A percentile compares a stretch with the other conserved stretches of the same genome.
Conservation (phyloP, 768 basidiomycete species). For the Chlorophyllum brunneum region DNA sequence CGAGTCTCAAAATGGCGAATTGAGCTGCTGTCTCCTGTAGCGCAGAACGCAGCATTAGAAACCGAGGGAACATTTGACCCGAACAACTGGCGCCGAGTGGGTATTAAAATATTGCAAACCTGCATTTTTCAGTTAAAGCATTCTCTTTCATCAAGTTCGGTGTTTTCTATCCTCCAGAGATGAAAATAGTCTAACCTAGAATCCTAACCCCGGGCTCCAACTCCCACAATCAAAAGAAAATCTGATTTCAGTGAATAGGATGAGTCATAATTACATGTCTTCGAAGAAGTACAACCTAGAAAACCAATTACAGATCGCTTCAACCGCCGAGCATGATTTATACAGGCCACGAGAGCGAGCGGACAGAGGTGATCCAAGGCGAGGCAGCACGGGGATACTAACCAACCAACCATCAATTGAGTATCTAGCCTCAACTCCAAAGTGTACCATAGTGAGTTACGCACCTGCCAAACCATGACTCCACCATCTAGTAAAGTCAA, state of each 20-base stretch:
- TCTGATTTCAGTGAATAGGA: no score
- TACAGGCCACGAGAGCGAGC: slow-evolving; percentile 29
- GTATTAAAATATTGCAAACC: no score
- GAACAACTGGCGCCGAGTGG: no score
- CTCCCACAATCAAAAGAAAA: no score
- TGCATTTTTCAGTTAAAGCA: no score
- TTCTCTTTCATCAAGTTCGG: no score
- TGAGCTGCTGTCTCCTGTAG: background rate
- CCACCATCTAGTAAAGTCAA: slow-evolving; percentile 27
- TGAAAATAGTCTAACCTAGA: no score
- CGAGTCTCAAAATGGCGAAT: background rate
- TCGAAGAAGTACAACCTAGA: no score
- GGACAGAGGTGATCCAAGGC: slow-evolving; percentile 31
- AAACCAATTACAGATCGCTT: background rate
- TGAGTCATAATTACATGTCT: no score
- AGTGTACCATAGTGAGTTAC: slow-evolving; percentile 8
- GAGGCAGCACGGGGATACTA: slow-evolving; percentile 29
- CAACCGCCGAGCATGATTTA: slow-evolving; percentile 13
- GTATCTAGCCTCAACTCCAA: background rate
- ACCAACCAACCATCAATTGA: background rate
- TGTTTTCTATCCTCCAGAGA: no score
- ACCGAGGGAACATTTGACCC: background rate
- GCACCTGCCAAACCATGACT: slow-evolving; percentile 36
- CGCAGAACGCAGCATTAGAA: background rate
- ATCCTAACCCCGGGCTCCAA: no score